Percentiles rank a stretch among this genome's conserved stretches.
These are phyloP conservation scores for Rhodotorula glutinis DNA, from an alignment of 1,284 basidiomycete genomes.

Conservation along the genomic window DNA sequence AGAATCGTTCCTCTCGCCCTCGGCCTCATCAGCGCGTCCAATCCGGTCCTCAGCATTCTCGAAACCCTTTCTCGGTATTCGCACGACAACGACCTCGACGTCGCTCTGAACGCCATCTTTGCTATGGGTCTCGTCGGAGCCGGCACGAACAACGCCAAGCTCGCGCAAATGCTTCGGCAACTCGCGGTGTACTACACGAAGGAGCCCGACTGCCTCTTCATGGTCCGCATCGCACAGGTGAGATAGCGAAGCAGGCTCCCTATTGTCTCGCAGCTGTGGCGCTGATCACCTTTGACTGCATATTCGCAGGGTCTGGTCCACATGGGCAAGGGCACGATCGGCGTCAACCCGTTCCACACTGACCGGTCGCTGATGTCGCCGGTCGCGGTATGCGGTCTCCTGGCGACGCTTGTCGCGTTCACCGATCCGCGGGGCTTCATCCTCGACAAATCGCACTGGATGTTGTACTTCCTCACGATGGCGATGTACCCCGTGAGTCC, in stretches of 20 bases:
- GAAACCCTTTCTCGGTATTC: constrained; percentile 99
- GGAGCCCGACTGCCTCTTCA: constrained; percentile 94
- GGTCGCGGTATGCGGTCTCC: constrained; percentile 83
- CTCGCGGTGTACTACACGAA: constrained; percentile 96
- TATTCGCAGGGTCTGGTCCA: constrained; percentile 71
- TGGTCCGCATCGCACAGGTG: constrained; percentile 86
- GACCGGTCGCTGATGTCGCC: constrained; percentile 87
- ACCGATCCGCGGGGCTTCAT: constrained; percentile 92
- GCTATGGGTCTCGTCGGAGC: constrained; percentile 99
- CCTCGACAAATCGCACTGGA: constrained; percentile 95
- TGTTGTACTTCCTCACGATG: constrained; percentile 90
- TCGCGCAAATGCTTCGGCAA: constrained; percentile 96
- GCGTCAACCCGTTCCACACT: constrained; percentile 95
- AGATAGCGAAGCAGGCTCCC: constrained; percentile 5
- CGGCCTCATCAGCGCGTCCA: constrained; percentile 89
- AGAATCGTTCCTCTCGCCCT: constrained; percentile 94
- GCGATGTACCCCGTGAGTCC: constrained; percentile 78
- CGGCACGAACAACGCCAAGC: constrained; percentile 94
- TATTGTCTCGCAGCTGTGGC: too few relatives aligned
- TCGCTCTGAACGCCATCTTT: constrained; percentile 95
- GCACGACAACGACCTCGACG: constrained; percentile 94
- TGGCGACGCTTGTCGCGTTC: constrained; percentile 85
- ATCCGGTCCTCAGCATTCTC: constrained; percentile 90
- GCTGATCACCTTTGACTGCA: too few relatives aligned
- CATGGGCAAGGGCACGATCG: constrained; percentile 99